Evolutionary conservation across 148 eudicot species (phyloP).

Genomic region (Cornus suecica): DNA sequence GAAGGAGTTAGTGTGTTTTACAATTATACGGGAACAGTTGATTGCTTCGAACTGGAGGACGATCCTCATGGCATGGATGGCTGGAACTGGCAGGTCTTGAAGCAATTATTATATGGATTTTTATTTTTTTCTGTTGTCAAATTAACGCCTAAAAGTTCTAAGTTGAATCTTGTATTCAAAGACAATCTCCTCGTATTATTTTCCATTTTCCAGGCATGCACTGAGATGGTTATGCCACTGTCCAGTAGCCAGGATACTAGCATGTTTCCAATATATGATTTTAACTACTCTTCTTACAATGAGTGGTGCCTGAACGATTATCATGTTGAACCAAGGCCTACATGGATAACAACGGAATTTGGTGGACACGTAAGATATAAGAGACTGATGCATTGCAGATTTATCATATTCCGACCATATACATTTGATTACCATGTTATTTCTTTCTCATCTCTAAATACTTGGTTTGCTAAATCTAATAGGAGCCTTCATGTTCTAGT

Average conservation of each 20-base stretch:
- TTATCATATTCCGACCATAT: not conserved
- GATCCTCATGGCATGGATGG: constrained; percentile 94
- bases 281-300: constrained; percentile 52
- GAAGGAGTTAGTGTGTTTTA: constrained; percentile 81
- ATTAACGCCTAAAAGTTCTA: not conserved
- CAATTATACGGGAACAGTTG: constrained; percentile 72
- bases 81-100: constrained; percentile 90
- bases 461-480: not conserved
- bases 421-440: not conserved
- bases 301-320: constrained; percentile 56
- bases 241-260: constrained; percentile 62
- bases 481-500: not conserved
- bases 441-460: not conserved
- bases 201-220: constrained; percentile 68
- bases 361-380: constrained; percentile 72
- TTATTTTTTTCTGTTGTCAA: not conserved
- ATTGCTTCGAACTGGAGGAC: constrained; percentile 84
- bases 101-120: not conserved
- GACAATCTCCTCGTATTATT: not conserved
- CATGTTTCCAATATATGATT: constrained; percentile 68
- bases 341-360: constrained; percentile 86
- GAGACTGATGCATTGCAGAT: constrained; percentile 13
- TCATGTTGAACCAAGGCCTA: constrained; percentile 61
- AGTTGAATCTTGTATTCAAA: not conserved
- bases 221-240: constrained; percentile 98